These are phyloP conservation scores for Oryza longistaminata DNA, from an alignment of 176 grass and related monocot genomes.

Conservation along the genomic window DNA sequence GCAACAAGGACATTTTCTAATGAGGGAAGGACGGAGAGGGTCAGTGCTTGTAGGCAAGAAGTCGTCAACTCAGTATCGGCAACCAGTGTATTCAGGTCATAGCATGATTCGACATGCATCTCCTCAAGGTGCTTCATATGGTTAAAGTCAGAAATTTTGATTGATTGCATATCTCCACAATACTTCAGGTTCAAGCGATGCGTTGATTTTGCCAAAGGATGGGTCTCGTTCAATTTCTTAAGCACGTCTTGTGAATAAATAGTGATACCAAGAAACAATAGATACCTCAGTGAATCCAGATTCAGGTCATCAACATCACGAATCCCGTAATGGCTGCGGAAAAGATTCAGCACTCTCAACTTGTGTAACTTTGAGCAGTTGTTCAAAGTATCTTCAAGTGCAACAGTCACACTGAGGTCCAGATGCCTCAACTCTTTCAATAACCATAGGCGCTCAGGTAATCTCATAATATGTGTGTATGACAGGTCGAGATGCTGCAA, in stretches of 20 bases:
- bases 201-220: constrained; percentile 71
- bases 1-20: constrained; percentile 50
- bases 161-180: constrained; percentile 54
- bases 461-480: constrained; percentile 49
- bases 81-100: constrained; percentile 47
- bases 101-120: constrained; percentile 66
- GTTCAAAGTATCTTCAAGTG: constrained; percentile 55
- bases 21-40: constrained; percentile 56
- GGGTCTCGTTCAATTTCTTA: constrained; percentile 55
- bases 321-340: constrained; percentile 70
- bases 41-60: constrained; percentile 57
- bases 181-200: constrained; percentile 59
- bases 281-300: constrained; percentile 43
- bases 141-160: constrained; percentile 67
- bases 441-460: constrained; percentile 58
- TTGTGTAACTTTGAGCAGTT: constrained; percentile 70
- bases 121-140: constrained; percentile 68
- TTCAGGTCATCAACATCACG: constrained; percentile 57
- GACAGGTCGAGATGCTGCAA: constrained; percentile 68
- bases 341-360: constrained; percentile 67
- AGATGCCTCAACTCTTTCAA: constrained; percentile 69
- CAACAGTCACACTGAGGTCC: constrained; percentile 63
- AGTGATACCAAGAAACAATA: constrained; percentile 64
- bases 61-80: constrained; percentile 31
- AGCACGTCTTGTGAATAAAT: constrained; percentile 71